Evolutionary conservation across 2,329 filamentous ascomycete genomes (phyloP).

Genomic region (Stachybotrys chlorohalonatus): DNA sequence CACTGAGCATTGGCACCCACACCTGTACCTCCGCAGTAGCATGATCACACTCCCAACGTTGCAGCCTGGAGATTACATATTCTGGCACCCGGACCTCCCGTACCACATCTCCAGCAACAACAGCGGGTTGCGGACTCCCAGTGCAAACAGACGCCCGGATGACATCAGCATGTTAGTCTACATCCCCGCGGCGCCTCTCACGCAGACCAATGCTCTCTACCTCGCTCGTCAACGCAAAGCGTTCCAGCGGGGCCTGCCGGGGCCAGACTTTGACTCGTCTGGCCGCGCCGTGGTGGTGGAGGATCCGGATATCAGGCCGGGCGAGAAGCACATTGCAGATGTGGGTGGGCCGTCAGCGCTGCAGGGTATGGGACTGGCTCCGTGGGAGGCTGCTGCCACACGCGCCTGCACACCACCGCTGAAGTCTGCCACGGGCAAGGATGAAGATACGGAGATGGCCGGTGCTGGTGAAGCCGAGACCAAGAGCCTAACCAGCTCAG

Average conservation of each 20-base stretch:
- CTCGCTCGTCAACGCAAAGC: constrained; percentile 48
- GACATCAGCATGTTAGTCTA: constrained; percentile 44
- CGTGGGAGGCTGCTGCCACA: constrained; percentile 32
- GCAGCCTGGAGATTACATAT: constrained; percentile 46
- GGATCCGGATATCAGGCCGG: constrained; percentile 37
- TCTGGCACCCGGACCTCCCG: constrained; percentile 50
- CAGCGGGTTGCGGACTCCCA: constrained; percentile 17
- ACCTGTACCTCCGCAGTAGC: constrained; percentile 41
- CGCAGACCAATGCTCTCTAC: constrained; percentile 49
- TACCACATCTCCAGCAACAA: constrained; percentile 42
- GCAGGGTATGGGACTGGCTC: constrained; percentile 48
- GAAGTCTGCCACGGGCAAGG: constrained; percentile 10
- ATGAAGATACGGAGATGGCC: constrained; percentile 16
- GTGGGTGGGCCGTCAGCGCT: constrained; percentile 41
- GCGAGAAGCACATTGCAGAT: constrained; percentile 41
- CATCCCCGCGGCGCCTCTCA: constrained; percentile 45
- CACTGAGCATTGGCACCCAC: constrained; percentile 49
- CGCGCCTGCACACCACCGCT: constrained; percentile 17
- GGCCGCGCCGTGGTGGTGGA: constrained; percentile 39
- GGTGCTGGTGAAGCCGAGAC: constrained; percentile 8
- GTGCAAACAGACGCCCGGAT: constrained; percentile 9
- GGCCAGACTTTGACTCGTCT: constrained; percentile 46
- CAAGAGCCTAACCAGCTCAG: constrained; percentile 14
- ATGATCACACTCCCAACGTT: constrained; percentile 47
- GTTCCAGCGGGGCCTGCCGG: constrained; percentile 43